These are phyloP conservation scores for Salix udensis DNA, from an alignment of 345 rosid species.

Conservation along the genomic window DNA sequence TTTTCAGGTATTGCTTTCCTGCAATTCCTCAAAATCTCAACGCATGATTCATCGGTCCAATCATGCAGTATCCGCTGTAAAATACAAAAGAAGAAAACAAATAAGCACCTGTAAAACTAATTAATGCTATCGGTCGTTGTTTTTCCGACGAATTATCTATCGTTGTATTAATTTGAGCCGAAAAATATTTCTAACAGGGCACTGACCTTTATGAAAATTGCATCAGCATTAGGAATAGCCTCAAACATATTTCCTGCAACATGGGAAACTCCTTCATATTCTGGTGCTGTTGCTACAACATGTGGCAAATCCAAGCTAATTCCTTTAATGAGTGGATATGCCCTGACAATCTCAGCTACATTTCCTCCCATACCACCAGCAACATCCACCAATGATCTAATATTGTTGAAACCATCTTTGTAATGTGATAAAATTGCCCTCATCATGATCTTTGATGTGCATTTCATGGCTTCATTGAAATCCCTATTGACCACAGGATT, in stretches of 20 bases:
- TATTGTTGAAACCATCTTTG: conserved; percentile 18
- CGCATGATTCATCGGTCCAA: not conserved
- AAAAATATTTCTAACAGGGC: no score
- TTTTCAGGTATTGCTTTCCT: conserved; percentile 16
- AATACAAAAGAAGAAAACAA: not conserved
- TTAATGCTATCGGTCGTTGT: no score
- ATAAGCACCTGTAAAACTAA: no score
- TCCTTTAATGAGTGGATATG: conserved; percentile 30
- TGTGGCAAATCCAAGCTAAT: conserved; percentile 43
- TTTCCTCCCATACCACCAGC: conserved; percentile 34
- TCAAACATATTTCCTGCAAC: conserved; percentile 40
- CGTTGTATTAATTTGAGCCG: no score
- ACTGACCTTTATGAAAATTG: conserved; percentile 24
- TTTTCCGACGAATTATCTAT: no score
- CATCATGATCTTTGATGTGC: conserved; percentile 19
- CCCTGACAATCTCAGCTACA: conserved; percentile 24
- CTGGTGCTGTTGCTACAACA: conserved; percentile 33
- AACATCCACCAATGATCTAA: conserved; percentile 31
- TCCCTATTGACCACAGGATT: conserved; percentile 20
- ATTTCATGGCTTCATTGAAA: conserved; percentile 27
- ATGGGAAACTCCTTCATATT: conserved; percentile 20
- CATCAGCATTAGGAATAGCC: conserved; percentile 30
- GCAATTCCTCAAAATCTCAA: not conserved
- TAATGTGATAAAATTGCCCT: conserved; percentile 15
- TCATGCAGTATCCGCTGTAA: not conserved